Conservation (phyloP, 169 alveolate species). For the Cryptosporidium parvum region DNA sequence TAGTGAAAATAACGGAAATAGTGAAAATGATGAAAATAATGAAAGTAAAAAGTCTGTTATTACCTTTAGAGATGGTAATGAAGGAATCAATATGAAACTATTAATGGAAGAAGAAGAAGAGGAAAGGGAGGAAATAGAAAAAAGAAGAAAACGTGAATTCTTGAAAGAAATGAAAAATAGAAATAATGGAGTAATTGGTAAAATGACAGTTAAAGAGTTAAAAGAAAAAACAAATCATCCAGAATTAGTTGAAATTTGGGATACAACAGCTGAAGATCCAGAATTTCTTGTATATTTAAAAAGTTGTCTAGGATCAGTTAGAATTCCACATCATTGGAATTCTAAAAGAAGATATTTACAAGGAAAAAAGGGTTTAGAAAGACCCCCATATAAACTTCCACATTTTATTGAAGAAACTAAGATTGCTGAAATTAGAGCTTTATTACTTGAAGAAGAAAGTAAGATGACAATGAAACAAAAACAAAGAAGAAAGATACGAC, state of each 20-base stretch:
- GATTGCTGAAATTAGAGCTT: slow-evolving; percentile 90
- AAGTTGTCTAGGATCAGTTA: slow-evolving; percentile 94
- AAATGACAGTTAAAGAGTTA: slow-evolving; percentile 62
- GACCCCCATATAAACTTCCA: slow-evolving; percentile 95
- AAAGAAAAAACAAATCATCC: slow-evolving; percentile 83
- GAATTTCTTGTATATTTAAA: slow-evolving; percentile 93
- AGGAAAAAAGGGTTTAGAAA: slow-evolving; percentile 94
- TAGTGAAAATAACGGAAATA: neutral
- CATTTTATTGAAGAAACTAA: slow-evolving; percentile 92
- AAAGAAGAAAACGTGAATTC: neutral
- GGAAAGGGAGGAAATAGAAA: slow-evolving; percentile 7
- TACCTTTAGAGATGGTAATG: neutral
- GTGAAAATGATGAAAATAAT: neutral
- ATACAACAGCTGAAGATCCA: slow-evolving; percentile 97
- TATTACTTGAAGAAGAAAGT: slow-evolving; percentile 93
- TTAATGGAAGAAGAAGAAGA: slow-evolving; percentile 40
- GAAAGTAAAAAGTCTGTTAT: neutral
- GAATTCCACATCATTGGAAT: slow-evolving; percentile 98
- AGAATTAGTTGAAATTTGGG: slow-evolving; percentile 94
- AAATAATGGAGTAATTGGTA: slow-evolving; percentile 52
- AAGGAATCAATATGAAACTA: neutral
- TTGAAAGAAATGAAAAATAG: slow-evolving; percentile 13
- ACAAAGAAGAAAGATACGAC: slow-evolving; percentile 97
- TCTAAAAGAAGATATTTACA: slow-evolving; percentile 95
- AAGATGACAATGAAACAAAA: slow-evolving; percentile 94